phyloP scores from a whole-genome alignment of 768 basidiomycete genomes.

The Dendrothele bispora region DNA sequence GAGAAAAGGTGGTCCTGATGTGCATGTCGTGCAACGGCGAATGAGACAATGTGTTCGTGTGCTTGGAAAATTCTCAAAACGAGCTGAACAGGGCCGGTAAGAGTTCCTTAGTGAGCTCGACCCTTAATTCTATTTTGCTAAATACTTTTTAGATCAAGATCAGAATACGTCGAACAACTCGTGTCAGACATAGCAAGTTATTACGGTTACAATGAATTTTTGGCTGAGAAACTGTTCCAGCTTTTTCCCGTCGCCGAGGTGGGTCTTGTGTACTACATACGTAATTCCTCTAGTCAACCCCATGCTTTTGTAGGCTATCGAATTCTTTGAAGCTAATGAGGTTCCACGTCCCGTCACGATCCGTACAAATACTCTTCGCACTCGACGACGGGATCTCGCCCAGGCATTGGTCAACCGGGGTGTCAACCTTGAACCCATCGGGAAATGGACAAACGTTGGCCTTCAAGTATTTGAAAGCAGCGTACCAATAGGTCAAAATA shows the following conservation, averaged over 20 bases:
- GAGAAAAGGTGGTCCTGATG: conserved; percentile 64
- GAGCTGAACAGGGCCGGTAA: conserved; percentile 68
- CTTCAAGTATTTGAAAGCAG: conserved; percentile 97
- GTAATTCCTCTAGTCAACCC: background rate
- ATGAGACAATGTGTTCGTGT: conserved; percentile 78
- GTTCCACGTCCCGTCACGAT: conserved; percentile 95
- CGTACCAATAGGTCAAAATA: conserved; percentile 80
- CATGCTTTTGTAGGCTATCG: conserved; percentile 93
- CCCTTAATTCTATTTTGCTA: conserved; percentile 9
- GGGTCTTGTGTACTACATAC: conserved; percentile 20
- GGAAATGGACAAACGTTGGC: conserved; percentile 99
- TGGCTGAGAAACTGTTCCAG: conserved; percentile 91
- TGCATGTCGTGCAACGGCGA: conserved; percentile 73
- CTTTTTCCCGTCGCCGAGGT: conserved; percentile 94
- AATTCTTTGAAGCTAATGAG: conserved; percentile 98
- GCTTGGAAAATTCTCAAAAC: conserved; percentile 68
- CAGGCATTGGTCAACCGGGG: conserved; percentile 94
- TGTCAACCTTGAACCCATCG: conserved; percentile 96
- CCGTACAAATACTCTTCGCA: conserved; percentile 94
- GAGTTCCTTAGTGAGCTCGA: conserved; percentile 27
- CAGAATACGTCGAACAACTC: conserved; percentile 89
- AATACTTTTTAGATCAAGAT: conserved; percentile 65
- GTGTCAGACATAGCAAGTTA: conserved; percentile 89
- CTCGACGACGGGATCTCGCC: conserved; percentile 90
- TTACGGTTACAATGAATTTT: conserved; percentile 96